Base-by-base conservation (phyloP, 2,329 filamentous ascomycete species). In the Calonectria naviculata region DNA sequence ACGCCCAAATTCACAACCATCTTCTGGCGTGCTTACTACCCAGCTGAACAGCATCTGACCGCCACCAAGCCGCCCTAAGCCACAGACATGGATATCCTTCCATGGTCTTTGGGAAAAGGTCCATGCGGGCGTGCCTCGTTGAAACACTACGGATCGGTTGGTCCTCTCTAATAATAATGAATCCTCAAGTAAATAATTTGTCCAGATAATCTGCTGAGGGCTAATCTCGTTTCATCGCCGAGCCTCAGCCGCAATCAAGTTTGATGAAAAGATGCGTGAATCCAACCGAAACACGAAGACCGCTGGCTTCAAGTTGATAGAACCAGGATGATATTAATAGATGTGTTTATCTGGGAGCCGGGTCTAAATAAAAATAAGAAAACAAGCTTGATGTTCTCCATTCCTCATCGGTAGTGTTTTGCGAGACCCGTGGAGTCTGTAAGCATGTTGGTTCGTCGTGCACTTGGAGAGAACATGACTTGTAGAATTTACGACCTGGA, bases 91-190 rank as follows among this genome's bases (percentile, higher is more conserved):
- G 68, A 46, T 34, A 44, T 41, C 60, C 12, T 63, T 70, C 63
- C 68, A 47, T 63, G 28, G 61, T 17, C 17, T 28, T 52, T 42
- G 24, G 24, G 15, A 19, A 66, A 60, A 34, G 61, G 42, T 28
- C 52, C 52, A 60, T 61, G 67, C 36, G 46, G 61, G 54, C 47
- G 24, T 70, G 44, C 65, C 61, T 66, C 56, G 52, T 46, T 70
- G 68, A 66, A 66, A 65, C 68, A 24, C 28, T 31, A 66, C 46
- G 46, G 68, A 66, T 54, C 54, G 47, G 34, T 47, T 34, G 68
- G 56, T 66, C 63, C 63, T 66, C 56, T 38, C 29, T 66, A 61
- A 70, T 70, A 29, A 63, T n/a, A 49, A 36, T 42, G 52, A 41
- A 54, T 47, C 34, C 44, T 58, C 62, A 62, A 63, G 46, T 63